These are phyloP conservation scores for Candida maris DNA, from an alignment of 805 yeast genomes.

Conservation along the genomic window DNA sequence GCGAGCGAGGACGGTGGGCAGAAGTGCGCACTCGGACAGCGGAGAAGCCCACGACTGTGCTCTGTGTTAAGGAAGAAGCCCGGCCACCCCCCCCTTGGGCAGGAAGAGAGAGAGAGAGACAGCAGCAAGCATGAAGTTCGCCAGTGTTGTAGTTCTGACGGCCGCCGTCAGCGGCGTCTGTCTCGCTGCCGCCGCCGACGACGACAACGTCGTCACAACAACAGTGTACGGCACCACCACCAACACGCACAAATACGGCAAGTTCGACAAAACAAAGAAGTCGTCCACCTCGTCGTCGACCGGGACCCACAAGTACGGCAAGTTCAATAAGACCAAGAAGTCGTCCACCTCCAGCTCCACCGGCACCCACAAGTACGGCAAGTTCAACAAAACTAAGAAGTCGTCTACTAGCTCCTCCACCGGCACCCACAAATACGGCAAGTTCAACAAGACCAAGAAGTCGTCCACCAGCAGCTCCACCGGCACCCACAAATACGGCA, in stretches of 20 bases:
- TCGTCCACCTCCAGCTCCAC: conserved; percentile 37
- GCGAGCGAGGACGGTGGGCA: no score
- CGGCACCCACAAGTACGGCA: conserved; percentile 55
- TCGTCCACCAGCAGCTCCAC: conserved; percentile 32
- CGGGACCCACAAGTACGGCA: conserved; percentile 45
- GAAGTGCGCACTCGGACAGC: no score
- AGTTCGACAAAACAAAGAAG: conserved; percentile 45
- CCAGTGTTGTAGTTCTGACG: conserved; percentile 27
- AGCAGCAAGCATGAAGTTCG: conserved; percentile 37
- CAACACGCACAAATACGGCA: conserved; percentile 40
- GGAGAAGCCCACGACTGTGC: no score
- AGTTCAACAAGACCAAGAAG: conserved; percentile 45
- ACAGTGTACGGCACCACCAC: conserved; percentile 34
- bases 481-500: conserved; percentile 55
- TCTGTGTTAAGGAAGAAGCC: no score
- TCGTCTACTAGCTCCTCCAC: conserved; percentile 29
- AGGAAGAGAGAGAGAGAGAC: no score
- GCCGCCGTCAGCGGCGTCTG: neutral
- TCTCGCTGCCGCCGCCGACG: conserved; percentile 26
- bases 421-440: conserved; percentile 45
- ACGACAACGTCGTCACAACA: conserved; percentile 30
- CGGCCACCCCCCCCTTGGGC: no score
- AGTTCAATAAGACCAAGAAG: conserved; percentile 46
- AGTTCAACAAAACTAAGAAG: conserved; percentile 45
- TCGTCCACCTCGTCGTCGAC: conserved; percentile 29